These are phyloP conservation scores for Aspergillus cristatus DNA, from an alignment of 495 filamentous ascomycete genomes.

Conservation along the genomic window DNA sequence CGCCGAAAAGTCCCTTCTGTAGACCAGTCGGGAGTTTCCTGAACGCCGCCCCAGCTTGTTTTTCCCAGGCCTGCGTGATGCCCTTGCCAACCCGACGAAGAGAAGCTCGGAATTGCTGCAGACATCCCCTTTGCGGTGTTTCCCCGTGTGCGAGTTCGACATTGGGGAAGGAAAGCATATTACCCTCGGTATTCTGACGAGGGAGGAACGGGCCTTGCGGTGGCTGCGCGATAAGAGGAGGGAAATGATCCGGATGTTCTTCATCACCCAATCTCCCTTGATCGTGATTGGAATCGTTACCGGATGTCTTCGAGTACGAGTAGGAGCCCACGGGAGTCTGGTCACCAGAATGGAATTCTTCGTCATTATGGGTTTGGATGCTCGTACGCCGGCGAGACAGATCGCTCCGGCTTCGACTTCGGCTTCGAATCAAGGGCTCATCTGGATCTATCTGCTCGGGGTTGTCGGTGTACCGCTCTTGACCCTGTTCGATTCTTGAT, in stretches of 20 bases:
- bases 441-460: slow-evolving; percentile 37
- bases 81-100: slow-evolving; percentile 10
- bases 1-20: slow-evolving; percentile 42
- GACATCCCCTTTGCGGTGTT: slow-evolving; percentile 9
- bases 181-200: slow-evolving; percentile 25
- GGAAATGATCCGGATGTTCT: slow-evolving; percentile 14
- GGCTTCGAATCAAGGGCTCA: slow-evolving; percentile 32
- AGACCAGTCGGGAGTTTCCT: slow-evolving; percentile 47
- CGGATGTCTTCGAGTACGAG: slow-evolving; percentile 27
- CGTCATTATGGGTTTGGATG: slow-evolving; percentile 10
- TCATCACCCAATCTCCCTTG: no score
- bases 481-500: slow-evolving; percentile 52
- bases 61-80: slow-evolving; percentile 13
- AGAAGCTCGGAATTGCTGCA: slow-evolving; percentile 18
- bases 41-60: slow-evolving; percentile 21
- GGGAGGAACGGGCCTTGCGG: slow-evolving; percentile 33
- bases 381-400: slow-evolving; percentile 13
- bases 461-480: slow-evolving; percentile 54
- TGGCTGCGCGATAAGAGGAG: slow-evolving; percentile 23
- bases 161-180: slow-evolving; percentile 36
- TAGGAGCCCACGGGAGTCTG: slow-evolving; percentile 33
- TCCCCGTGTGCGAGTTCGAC: slow-evolving; percentile 25
- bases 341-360: slow-evolving; percentile 30
- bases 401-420: slow-evolving; percentile 14
- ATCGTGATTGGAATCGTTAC: slow-evolving; percentile 4